A percentile compares a stretch with the other conserved stretches of the same genome.
Evolutionary conservation across 2,329 filamentous ascomycete genomes (phyloP).

Genomic region (Talaromyces sp.): DNA sequence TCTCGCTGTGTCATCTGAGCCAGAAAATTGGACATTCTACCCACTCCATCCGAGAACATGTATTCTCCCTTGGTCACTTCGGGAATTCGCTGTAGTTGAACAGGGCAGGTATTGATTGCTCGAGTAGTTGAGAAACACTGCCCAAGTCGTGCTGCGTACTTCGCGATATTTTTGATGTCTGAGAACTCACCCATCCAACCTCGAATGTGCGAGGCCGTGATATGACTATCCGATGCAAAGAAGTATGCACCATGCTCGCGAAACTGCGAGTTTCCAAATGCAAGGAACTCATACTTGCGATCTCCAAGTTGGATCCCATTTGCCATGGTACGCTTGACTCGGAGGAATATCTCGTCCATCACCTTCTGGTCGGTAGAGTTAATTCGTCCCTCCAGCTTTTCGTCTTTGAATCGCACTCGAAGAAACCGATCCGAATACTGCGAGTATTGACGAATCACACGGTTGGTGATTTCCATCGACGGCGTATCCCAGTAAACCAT

Average conservation of each 20-base stretch:
- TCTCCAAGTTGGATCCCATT: conserved; percentile 80
- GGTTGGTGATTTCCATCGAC: conserved; percentile 78
- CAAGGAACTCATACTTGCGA: conserved; percentile 80
- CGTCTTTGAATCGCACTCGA: conserved; percentile 83
- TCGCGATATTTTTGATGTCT: conserved; percentile 78
- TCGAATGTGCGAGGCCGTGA: conserved; percentile 72
- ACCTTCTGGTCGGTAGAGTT: conserved; percentile 50
- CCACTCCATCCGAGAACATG: conserved; percentile 87
- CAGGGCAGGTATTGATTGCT: conserved; percentile 60
- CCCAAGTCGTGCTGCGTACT: conserved; percentile 80
- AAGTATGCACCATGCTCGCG: conserved; percentile 90
- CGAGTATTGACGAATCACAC: conserved; percentile 70
- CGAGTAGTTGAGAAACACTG: conserved; percentile 95
- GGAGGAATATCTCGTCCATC: conserved; percentile 67
- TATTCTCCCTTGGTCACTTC: conserved; percentile 67
- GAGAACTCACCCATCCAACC: conserved; percentile 80
- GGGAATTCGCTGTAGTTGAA: conserved; percentile 53
- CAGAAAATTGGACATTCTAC: conserved; percentile 78
- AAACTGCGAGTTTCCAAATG: conserved; percentile 93
- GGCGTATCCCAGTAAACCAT: conserved; percentile 75
- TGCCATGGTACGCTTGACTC: conserved; percentile 64
- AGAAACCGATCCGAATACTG: conserved; percentile 73
- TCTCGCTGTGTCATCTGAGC: conserved; percentile 69
- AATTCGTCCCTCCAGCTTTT: conserved; percentile 60
- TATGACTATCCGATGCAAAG: conserved; percentile 65